Conservation (phyloP, 495 filamentous ascomycete species). For the Trypethelium eluteriae region DNA sequence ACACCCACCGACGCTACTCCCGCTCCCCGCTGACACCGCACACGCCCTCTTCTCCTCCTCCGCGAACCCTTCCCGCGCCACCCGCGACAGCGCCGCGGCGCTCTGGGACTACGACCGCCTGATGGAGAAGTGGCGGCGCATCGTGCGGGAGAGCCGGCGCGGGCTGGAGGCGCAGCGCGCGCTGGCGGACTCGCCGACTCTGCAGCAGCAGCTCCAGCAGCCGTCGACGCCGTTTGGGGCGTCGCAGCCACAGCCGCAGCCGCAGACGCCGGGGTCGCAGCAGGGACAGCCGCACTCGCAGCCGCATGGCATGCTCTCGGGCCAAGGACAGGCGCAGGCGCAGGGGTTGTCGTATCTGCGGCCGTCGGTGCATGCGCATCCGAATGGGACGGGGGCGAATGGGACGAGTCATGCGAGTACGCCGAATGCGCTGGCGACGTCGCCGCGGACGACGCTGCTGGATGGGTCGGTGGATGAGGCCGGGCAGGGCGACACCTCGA, state of each 20-base stretch:
- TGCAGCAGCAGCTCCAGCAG: background rate
- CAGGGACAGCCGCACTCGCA: background rate
- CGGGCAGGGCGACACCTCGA: background rate
- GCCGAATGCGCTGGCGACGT: background rate
- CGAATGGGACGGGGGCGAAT: background rate
- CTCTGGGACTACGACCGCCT: background rate
- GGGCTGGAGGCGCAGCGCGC: background rate
- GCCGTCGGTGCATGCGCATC: background rate
- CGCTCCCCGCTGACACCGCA: slow-evolving; percentile 39
- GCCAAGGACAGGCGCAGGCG: background rate
- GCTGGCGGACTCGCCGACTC: background rate
- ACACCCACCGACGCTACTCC: slow-evolving; percentile 55
- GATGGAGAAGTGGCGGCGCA: slow-evolving; percentile 7
- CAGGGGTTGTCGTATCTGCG: background rate
- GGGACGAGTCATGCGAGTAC: background rate
- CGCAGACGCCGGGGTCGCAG: background rate
- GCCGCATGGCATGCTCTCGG: background rate
- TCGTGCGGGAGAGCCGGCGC: background rate
- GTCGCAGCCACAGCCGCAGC: background rate
- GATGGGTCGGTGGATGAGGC: background rate
- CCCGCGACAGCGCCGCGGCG: background rate
- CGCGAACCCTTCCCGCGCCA: background rate
- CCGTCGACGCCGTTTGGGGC: background rate
- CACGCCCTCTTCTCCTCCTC: background rate
- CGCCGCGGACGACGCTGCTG: background rate